Evolutionary conservation across 495 filamentous ascomycete genomes (phyloP).

Genomic region (Penicillium egyptiacum): DNA sequence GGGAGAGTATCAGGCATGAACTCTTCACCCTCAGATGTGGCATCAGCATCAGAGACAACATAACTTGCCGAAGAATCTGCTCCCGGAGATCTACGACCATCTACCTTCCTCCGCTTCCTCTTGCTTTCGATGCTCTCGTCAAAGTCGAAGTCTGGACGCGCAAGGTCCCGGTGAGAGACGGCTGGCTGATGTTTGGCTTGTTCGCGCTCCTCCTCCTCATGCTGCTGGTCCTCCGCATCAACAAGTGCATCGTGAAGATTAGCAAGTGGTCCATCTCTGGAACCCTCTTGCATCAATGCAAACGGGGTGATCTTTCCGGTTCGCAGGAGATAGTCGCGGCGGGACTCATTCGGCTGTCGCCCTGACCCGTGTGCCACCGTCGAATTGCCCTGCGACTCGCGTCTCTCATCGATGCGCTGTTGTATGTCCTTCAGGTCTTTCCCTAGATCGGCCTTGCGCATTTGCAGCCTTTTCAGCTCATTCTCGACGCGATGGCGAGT

Average conservation of each 20-base stretch:
- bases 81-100: constrained; percentile 39
- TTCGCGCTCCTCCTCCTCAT: constrained; percentile 57
- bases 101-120: constrained; percentile 45
- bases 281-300: constrained; percentile 61
- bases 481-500: constrained; percentile 52
- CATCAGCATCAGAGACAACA: constrained; percentile 34
- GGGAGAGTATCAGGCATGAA: constrained; percentile 36
- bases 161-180: constrained; percentile 77
- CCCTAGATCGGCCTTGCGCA: constrained; percentile 57
- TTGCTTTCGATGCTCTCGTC: constrained; percentile 32
- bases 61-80: constrained; percentile 43
- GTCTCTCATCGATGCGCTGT: constrained; percentile 71
- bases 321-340: constrained; percentile 85
- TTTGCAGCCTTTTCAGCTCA: constrained; percentile 63
- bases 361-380: constrained; percentile 47
- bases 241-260: constrained; percentile 70
- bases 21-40: constrained; percentile 38
- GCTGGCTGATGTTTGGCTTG: constrained; percentile 42
- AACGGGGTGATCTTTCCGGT: constrained; percentile 98
- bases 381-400: constrained; percentile 48
- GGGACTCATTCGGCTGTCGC: constrained; percentile 72
- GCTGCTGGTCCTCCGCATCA: constrained; percentile 68
- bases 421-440: constrained; percentile 77
- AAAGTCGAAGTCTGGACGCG: constrained; percentile 74
- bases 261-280: constrained; percentile 54